Conservation (phyloP, 2,329 filamentous ascomycete species). For the Sphaerulina vaccinii region DNA sequence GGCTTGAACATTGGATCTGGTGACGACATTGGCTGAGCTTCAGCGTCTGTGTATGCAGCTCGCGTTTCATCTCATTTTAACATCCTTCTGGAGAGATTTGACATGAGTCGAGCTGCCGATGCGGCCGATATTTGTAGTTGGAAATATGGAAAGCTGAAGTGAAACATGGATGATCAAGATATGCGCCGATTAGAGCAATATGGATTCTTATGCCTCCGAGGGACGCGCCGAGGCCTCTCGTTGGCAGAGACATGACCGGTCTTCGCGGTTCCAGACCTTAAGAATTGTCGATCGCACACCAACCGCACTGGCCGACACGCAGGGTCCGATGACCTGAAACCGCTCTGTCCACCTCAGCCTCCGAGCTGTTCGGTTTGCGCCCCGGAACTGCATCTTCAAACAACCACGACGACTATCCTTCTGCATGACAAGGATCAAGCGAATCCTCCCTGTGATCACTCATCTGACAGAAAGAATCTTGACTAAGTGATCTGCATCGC, state of each 20-base stretch:
- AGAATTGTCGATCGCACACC: neutral
- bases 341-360: neutral
- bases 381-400: neutral
- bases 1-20: neutral
- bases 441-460: neutral
- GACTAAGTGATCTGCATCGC: too few relatives aligned
- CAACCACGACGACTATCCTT: neutral
- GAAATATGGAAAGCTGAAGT: neutral
- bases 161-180: neutral
- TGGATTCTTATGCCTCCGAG: neutral
- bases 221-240: neutral
- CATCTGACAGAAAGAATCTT: neutral
- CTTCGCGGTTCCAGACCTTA: slow-evolving; percentile 1
- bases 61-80: neutral
- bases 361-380: neutral
- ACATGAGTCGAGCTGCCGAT: neutral
- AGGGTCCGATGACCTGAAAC: slow-evolving; percentile 11
- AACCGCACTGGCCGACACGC: neutral
- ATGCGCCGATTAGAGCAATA: neutral
- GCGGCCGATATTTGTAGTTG: neutral
- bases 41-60: neutral
- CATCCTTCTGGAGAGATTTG: neutral
- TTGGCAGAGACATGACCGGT: neutral
- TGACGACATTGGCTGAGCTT: neutral
- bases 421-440: too few relatives aligned